Evolutionary conservation across 495 filamentous ascomycete genomes (phyloP).

Genomic region (Astrothelium macrocarpum): DNA sequence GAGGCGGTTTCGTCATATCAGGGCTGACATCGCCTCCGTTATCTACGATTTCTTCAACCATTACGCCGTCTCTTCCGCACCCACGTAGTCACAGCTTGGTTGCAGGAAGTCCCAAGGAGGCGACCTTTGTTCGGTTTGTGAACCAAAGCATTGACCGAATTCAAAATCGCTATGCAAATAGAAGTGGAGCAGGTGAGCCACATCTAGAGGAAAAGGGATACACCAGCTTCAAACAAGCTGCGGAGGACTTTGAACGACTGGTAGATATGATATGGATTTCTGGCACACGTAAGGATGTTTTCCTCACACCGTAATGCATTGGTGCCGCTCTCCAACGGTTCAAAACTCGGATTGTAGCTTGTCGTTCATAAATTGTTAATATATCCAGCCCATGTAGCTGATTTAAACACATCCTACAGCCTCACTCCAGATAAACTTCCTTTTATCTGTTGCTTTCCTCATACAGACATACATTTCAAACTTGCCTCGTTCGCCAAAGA

Average conservation of each 20-base stretch:
- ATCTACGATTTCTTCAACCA: constrained; percentile 34
- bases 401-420: constrained; percentile 39
- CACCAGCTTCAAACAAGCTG: constrained; percentile 56
- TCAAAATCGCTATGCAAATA: constrained; percentile 64
- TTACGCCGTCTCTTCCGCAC: constrained; percentile 44
- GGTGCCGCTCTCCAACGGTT: neutral
- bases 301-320: neutral
- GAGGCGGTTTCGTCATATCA: neutral
- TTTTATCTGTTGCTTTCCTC: constrained; percentile 65
- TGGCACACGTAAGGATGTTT: constrained; percentile 57
- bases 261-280: constrained; percentile 74
- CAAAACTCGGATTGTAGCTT: neutral
- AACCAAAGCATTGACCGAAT: constrained; percentile 53
- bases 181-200: constrained; percentile 38
- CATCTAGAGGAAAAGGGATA: constrained; percentile 50
- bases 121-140: constrained; percentile 59
- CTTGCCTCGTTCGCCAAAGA: constrained; percentile 54
- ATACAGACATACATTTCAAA: constrained; percentile 53
- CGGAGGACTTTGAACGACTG: constrained; percentile 57
- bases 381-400: neutral
- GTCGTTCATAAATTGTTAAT: too few species aligned
- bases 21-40: neutral
- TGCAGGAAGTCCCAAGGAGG: constrained; percentile 67
- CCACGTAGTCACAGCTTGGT: constrained; percentile 55
- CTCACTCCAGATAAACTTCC: constrained; percentile 69